These are phyloP conservation scores for Ogataea pignaliae DNA, from an alignment of 805 yeast genomes.

Conservation along the genomic window DNA sequence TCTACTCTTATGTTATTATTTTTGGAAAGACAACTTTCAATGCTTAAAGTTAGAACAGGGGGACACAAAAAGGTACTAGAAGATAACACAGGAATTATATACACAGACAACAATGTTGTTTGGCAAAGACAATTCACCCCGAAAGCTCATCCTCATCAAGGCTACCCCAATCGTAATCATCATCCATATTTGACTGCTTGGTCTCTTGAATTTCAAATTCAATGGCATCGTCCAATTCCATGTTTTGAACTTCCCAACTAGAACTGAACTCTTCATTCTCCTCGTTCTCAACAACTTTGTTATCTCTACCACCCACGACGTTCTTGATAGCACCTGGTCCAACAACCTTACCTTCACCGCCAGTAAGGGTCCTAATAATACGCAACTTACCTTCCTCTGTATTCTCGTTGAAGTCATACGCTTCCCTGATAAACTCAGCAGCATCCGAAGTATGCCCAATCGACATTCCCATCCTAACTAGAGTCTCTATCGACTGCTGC, in stretches of 20 bases:
- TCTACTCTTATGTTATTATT: too few species aligned
- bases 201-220: slow-evolving; percentile 21
- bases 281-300: slow-evolving; percentile 4
- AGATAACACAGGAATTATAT: neutral
- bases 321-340: neutral
- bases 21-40: too few species aligned
- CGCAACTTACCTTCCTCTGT: slow-evolving; percentile 42
- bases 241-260: slow-evolving; percentile 28
- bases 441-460: slow-evolving; percentile 66
- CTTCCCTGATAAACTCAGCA: slow-evolving; percentile 42
- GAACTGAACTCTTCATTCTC: slow-evolving; percentile 10
- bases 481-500: slow-evolving; percentile 65
- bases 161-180: neutral
- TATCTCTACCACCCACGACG: neutral
- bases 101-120: neutral
- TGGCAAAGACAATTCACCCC: neutral
- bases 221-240: slow-evolving; percentile 25
- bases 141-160: neutral
- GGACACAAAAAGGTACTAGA: neutral
- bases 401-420: slow-evolving; percentile 41
- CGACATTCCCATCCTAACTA: slow-evolving; percentile 87
- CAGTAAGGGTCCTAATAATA: slow-evolving; percentile 55
- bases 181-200: neutral
- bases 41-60: too few species aligned
- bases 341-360: slow-evolving; percentile 19